Percentiles rank a stretch among this genome's conserved stretches.
These are phyloP conservation scores for Castanea crenata DNA, from an alignment of 306 rosid species.

Conservation along the genomic window DNA sequence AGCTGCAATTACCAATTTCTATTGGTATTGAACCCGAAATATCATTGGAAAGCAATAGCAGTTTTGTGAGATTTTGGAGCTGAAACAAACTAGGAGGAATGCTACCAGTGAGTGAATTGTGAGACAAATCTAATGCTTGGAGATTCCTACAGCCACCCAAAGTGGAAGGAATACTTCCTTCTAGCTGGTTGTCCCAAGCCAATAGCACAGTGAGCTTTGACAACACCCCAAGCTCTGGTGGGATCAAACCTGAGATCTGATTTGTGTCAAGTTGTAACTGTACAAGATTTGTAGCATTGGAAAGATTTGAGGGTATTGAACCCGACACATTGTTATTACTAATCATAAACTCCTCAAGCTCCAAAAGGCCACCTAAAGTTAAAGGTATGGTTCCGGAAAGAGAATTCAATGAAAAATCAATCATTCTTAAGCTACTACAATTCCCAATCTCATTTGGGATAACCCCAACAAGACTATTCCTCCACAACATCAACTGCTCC, in stretches of 20 bases:
- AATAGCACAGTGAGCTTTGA: constrained; percentile 64
- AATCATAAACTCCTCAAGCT: constrained; percentile 83
- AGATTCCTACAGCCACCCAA: constrained; percentile 62
- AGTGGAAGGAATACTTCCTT: constrained; percentile 81
- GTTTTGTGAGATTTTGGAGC: constrained; percentile 81
- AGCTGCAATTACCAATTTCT: constrained; percentile 74
- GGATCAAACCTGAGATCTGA: constrained; percentile 88
- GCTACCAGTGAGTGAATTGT: constrained; percentile 68
- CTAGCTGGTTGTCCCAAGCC: constrained; percentile 92
- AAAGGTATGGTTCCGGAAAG: constrained; percentile 78
- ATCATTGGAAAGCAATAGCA: constrained; percentile 81
- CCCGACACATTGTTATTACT: constrained; percentile 90
- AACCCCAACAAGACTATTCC: constrained; percentile 66
- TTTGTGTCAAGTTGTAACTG: constrained; percentile 90
- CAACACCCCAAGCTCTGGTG: constrained; percentile 67
- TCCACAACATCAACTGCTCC: constrained; percentile 79
- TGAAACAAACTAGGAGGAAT: constrained; percentile 71
- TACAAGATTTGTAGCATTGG: constrained; percentile 58
- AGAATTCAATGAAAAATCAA: constrained; percentile 85
- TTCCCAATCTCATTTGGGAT: constrained; percentile 85
- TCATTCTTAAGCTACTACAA: constrained; percentile 68
- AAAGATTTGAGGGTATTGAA: constrained; percentile 68
- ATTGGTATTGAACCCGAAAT: constrained; percentile 77
- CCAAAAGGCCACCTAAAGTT: constrained; percentile 51
- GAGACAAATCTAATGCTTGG: constrained; percentile 78